Evolutionary conservation across 2,329 filamentous ascomycete species (phyloP), one percentile per base, ranked within the genome.

Genomic region (Fusarium annulatum): DNA sequence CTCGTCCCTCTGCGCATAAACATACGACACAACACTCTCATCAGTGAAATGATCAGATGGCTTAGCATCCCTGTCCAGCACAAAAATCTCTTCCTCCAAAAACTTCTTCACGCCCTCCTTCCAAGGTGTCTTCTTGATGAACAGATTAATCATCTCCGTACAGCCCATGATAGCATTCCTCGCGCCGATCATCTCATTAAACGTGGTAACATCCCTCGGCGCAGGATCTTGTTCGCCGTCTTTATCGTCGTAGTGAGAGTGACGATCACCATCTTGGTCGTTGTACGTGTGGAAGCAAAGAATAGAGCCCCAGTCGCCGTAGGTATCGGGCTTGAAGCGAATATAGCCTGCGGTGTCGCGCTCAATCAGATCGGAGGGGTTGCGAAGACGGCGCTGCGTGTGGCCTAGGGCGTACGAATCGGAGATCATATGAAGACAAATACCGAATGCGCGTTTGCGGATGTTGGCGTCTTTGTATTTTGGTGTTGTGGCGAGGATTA

Each of bases 331-430:
- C 26, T 57, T 58, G 42, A 71, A 71, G 7, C 69, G 67, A 3
- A 69, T 69, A 21, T 69, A 69, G 5, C 67, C 67, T 0, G 67
- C 65, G 14, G 45, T 69, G 5, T 73, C 71, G 19, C 66, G 58
- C 16, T 62, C 59, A 1, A 65, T 62, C 2, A 68, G 3, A 2
- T 74, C 72, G 1, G 56, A 23, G 0, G 68, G 67, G 16, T 74
- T 74, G 9, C 36, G 46, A 7, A 74, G 68, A 6, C 63, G 49
- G 8, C 71, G 33, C 12, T 65, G 57, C 7, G 55, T 61, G n/a
- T 74, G 72, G 2, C 72, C 72, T 2, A 74, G 15, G 14, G 71
- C 71, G 30, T 74, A 74, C 0, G 72, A 74, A 28, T 74, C 72
- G 16, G 69, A 71, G 8, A 74, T 74, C 49, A 74, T 51, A 3